phyloP scores from a whole-genome alignment of 2,329 filamentous ascomycete genomes.

The Botryotinia calthae region DNA sequence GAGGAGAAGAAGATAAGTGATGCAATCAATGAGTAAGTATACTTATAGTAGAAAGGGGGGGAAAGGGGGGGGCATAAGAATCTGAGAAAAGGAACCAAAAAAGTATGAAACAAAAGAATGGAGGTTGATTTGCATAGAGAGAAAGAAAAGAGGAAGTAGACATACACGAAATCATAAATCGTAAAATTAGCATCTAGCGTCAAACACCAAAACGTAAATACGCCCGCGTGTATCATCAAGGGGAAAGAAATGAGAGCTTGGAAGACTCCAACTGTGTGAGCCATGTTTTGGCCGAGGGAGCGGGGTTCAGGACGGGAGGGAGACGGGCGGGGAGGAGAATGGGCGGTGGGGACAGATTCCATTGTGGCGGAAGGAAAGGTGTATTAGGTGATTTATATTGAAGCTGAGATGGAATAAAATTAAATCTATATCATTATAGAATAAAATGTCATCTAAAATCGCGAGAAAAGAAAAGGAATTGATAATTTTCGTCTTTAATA shows the following conservation, averaged over 20 bases:
- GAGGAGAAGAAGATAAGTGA: too few species aligned
- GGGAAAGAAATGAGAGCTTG: background rate
- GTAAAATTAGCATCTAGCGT: background rate
- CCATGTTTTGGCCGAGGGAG: background rate
- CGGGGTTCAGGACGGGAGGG: background rate
- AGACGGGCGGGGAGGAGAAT: background rate
- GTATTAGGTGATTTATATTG: background rate
- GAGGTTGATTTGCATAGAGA: background rate
- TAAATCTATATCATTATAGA: background rate
- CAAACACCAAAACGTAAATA: background rate
- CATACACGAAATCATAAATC: background rate
- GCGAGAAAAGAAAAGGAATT: background rate
- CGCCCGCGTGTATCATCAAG: background rate
- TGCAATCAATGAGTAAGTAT: too few species aligned
- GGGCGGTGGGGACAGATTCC: background rate
- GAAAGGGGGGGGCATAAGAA: too few species aligned
- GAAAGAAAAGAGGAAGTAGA: background rate
- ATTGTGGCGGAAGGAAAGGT: background rate
- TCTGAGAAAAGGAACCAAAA: too few species aligned
- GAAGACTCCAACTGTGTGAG: background rate
- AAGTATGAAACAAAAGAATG: too few species aligned
- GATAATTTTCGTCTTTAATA: background rate
- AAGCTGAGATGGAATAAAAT: background rate
- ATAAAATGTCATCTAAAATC: background rate
- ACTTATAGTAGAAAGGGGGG: too few species aligned